Percentiles rank a stretch among this genome's conserved stretches.
phyloP scores from a whole-genome alignment of 495 filamentous ascomycete genomes.

The Penicillium soppii region DNA sequence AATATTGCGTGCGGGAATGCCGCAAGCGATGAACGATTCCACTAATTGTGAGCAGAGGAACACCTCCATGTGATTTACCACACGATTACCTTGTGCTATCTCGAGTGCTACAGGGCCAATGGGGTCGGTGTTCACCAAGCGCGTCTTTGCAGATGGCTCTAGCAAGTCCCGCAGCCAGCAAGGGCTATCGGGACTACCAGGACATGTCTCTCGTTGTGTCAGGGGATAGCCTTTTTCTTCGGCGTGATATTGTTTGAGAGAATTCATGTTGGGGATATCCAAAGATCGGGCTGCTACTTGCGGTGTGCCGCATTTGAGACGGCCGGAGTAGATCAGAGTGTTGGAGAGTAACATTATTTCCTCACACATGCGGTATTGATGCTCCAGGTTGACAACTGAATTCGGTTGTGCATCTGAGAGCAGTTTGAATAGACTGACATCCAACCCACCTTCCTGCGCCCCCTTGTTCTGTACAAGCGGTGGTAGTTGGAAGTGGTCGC shows the following conservation, averaged over 20 bases:
- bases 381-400: conserved; percentile 85
- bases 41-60: conserved; percentile 75
- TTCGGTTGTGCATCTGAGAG: conserved; percentile 84
- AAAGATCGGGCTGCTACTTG: conserved; percentile 67
- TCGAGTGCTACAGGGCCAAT: conserved; percentile 65
- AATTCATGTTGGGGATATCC: conserved; percentile 56
- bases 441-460: conserved; percentile 80
- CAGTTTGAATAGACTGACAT: conserved; percentile 89
- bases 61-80: conserved; percentile 81
- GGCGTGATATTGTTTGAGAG: conserved; percentile 55
- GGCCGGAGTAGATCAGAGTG: conserved; percentile 85
- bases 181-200: conserved; percentile 40
- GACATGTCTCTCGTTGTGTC: conserved; percentile 47
- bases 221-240: conserved; percentile 29
- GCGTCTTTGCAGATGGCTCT: conserved; percentile 65
- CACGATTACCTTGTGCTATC: conserved; percentile 71
- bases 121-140: conserved; percentile 84
- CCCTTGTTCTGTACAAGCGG: conserved; percentile 91
- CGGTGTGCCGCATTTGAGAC: conserved; percentile 82
- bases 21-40: conserved; percentile 68
- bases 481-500: conserved; percentile 93
- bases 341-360: conserved; percentile 95
- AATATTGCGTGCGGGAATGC: conserved; percentile 73
- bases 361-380: conserved; percentile 97
- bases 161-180: conserved; percentile 89